Base-by-base conservation (phyloP, 495 filamentous ascomycete genomes). In the Talaromyces borbonicus region DNA sequence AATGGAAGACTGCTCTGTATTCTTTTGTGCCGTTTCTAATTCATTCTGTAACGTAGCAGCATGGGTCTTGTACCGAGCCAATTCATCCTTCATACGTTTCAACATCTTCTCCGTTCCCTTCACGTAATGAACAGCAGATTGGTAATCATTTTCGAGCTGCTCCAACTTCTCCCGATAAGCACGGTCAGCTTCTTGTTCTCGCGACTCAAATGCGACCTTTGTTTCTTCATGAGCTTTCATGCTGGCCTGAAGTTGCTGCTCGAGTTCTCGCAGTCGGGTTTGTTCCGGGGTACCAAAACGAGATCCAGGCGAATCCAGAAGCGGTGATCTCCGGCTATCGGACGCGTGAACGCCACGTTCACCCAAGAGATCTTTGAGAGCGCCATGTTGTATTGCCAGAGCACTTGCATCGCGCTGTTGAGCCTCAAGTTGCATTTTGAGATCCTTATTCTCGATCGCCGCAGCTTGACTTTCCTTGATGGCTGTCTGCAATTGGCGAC, bases 61-160 rank as follows among this genome's bases (percentile, higher is more conserved):
- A 38, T 90, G 81, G 30, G 77, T 65, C 72, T 95, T 96, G 61
- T 89, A 89, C 27, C 89, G 86, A 29, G 80, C 69, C 9, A 97
- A 71, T 62, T 98, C 92, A 52, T 95, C 88, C 71, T 98, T 97
- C 80, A 98, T 94, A 54, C 90, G 89, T 64, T 90, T 90, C 19
- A 98, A 73, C 87, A 99, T 94, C 75, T 95, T 96, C 66, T 99
- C 93, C 1, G 90, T 96, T 31, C 92, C 93, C 58, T 95, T 93
- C 51, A 99, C 87, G 58, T 99, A 99, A 63, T 95, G 90, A n/a
- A 97, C 90, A 9, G 93, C 90, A n/a, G 93, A 95, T 59, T 94
- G 88, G 58, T 99, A 95, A 58, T 99, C 92, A 58, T 86, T 88
- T 59, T 96, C 89, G 18, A 99, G 79, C 57, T 93, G 86, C 44